Evolutionary conservation across 306 rosid species (phyloP).

Genomic region (Inga leiocalycina): DNA sequence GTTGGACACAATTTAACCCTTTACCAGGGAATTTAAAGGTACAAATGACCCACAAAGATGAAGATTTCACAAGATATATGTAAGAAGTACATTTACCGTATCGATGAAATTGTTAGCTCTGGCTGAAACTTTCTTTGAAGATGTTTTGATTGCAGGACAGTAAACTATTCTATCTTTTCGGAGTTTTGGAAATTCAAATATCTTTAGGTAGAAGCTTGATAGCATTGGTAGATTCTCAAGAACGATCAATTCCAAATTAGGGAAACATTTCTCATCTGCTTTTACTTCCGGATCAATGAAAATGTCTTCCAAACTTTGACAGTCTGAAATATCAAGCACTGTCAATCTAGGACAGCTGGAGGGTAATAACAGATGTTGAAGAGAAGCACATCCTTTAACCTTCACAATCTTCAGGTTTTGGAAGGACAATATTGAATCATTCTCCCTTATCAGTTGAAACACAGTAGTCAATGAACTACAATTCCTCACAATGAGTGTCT

Average conservation of each 20-base stretch:
- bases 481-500: not conserved
- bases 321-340: not conserved
- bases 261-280: not conserved
- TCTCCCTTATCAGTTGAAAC: not conserved
- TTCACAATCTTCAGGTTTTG: not conserved
- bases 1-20: no score
- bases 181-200: not conserved
- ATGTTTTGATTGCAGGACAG: not conserved
- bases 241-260: not conserved
- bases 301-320: not conserved
- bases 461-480: not conserved
- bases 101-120: not conserved
- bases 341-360: not conserved
- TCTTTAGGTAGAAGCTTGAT: not conserved
- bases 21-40: no score
- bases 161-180: not conserved
- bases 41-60: no score
- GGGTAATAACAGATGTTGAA: not conserved
- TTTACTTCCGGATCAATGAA: not conserved
- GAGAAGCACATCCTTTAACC: not conserved
- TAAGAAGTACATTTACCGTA: not conserved
- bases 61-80: no score
- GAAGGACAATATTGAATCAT: not conserved
- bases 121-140: not conserved
- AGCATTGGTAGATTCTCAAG: not conserved